Evolutionary conservation across 2,329 filamentous ascomycete species (phyloP), one percentile per base, ranked within the genome.

Genomic region (Corynespora cassiicola): DNA sequence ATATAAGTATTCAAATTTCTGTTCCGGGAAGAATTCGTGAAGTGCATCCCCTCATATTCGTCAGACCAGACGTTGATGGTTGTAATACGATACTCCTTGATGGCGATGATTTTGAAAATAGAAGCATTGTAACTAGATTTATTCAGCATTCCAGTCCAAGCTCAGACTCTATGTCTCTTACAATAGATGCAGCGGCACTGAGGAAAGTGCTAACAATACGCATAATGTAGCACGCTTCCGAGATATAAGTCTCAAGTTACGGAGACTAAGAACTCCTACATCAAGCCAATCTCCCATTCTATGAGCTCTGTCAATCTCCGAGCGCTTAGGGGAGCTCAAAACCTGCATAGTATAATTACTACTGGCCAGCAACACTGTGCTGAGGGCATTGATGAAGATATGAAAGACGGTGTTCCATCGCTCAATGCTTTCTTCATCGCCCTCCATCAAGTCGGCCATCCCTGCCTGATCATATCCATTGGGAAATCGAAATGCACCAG

Each of bases 321-420:
- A 5, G 11, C 56, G 30, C 2, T 55, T 55, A 0, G 59, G 59
- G 8, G 58, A 47, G 17, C 31, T 45, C 7, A 63, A 5, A 2
- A 56, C 47, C 34, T 63, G 58, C 56, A 62, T 61, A 0, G 51
- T 52, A 30, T 58, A 59, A 18, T 54, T 63, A 17, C 50, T 56
- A 4, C 45, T 43, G 1, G 38, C 43, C 2, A 63, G 28, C 3
- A 63, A 23, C 0, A 50, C 14, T 1, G 58, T 58, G 22, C 70
- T 71, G 16, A 77, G 52, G 0, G 63, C 47, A 56, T 81, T 81
- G 49, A 81, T 73, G 1, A 69, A 32, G n/a, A 80, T 47, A 51
- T 81, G 77, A 0, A 75, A 23, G 11, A 16, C 10, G 1, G 40
- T 45, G 21, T 39, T 50, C 35, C 39, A 43, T 21, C 35, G 19